Evolutionary conservation across 2,329 filamentous ascomycete genomes (phyloP).

Genomic region (Claviceps fusiformis): DNA sequence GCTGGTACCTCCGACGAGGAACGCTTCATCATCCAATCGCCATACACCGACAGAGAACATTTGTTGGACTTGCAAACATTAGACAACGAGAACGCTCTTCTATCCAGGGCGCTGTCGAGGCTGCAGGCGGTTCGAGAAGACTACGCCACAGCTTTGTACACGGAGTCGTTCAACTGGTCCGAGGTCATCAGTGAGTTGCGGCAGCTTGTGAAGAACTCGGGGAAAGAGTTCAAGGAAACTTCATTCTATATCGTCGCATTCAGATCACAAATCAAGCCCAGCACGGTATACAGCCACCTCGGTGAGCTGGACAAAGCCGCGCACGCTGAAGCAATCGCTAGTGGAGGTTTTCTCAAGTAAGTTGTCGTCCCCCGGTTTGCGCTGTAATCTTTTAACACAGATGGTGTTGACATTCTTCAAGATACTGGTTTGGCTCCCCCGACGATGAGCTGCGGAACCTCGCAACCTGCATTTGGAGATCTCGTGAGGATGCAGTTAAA

Average conservation of each 20-base stretch:
- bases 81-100: slow-evolving; percentile 49
- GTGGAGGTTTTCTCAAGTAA: slow-evolving; percentile 71
- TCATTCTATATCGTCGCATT: slow-evolving; percentile 79
- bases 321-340: slow-evolving; percentile 65
- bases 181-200: slow-evolving; percentile 46
- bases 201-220: slow-evolving; percentile 30
- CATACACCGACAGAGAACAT: slow-evolving; percentile 58
- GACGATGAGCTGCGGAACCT: slow-evolving; percentile 61
- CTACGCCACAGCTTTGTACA: slow-evolving; percentile 66
- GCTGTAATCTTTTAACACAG: neutral
- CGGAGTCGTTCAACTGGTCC: slow-evolving; percentile 64
- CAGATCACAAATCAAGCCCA: slow-evolving; percentile 55
- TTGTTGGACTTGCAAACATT: slow-evolving; percentile 59
- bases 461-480: slow-evolving; percentile 63
- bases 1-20: slow-evolving; percentile 7
- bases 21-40: slow-evolving; percentile 50
- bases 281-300: slow-evolving; percentile 54
- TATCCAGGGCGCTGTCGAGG: slow-evolving; percentile 56
- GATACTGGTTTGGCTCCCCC: slow-evolving; percentile 77
- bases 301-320: slow-evolving; percentile 63
- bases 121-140: slow-evolving; percentile 50
- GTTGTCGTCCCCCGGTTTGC: slow-evolving; percentile 8
- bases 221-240: slow-evolving; percentile 42
- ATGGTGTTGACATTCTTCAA: slow-evolving; percentile 18
- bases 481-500: slow-evolving; percentile 42